A percentile compares a stretch with the other conserved stretches of the same genome.
Conservation (phyloP, 2,329 filamentous ascomycete species). For the Leptographium procerum region DNA sequence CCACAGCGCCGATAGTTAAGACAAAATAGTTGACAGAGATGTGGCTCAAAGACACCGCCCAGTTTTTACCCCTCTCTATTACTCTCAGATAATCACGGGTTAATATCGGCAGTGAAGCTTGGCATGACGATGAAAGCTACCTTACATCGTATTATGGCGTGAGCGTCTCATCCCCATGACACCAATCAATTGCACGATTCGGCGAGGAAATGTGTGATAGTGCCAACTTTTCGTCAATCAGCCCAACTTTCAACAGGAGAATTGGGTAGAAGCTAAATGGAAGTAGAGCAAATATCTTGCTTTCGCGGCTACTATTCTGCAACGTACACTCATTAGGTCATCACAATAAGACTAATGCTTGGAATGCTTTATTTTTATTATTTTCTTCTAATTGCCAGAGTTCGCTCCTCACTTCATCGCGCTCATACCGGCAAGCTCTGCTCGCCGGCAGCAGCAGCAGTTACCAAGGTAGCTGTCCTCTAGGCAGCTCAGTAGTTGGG, state of each 20-base stretch:
- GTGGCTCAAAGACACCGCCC: not conserved
- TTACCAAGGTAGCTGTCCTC: not conserved
- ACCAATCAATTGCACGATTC: no score
- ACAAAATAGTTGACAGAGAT: not conserved
- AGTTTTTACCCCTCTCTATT: not conserved
- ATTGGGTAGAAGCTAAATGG: no score
- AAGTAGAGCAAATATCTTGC: no score
- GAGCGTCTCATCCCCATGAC: not conserved
- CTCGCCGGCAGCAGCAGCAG: not conserved
- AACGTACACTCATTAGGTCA: no score
- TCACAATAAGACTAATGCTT: not conserved
- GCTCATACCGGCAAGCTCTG: not conserved
- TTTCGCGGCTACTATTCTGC: no score
- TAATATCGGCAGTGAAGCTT: not conserved
- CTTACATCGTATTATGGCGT: no score
- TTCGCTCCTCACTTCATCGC: not conserved
- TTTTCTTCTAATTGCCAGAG: not conserved
- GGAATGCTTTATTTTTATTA: not conserved
- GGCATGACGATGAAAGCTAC: not conserved
- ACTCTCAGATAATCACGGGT: no score
- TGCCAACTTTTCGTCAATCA: no score
- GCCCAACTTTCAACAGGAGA: no score
- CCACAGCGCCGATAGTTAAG: not conserved
- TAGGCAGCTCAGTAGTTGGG: not conserved
- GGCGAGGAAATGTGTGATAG: no score